Conservation (phyloP, 2,329 filamentous ascomycete species). For the Phialocephala subalpina region DNA sequence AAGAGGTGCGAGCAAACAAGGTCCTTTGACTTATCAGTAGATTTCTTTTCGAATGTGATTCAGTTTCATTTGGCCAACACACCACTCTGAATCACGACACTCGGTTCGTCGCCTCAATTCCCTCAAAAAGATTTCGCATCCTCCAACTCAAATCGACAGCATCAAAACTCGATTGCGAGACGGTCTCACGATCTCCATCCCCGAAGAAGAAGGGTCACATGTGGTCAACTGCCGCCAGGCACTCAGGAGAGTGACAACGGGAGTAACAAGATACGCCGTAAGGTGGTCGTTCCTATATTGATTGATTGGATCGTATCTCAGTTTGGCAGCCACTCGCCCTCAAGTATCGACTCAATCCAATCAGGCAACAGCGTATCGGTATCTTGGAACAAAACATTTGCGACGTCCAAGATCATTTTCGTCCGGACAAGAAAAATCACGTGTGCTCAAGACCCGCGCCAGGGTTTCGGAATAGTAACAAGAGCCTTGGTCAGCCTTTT, state of each 20-base stretch:
- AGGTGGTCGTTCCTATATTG: no score
- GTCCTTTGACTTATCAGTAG: background rate
- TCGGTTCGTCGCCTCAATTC: background rate
- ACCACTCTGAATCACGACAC: slow-evolving; percentile 2
- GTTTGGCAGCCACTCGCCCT: no score
- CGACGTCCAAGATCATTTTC: no score
- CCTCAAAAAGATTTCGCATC: background rate
- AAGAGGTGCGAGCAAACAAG: background rate
- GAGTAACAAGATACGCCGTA: no score
- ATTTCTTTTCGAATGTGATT: slow-evolving; percentile 1
- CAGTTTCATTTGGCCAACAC: background rate
- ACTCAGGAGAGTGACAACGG: no score
- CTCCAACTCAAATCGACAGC: background rate
- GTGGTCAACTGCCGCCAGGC: no score
- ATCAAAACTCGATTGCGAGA: background rate
- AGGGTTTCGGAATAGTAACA: background rate
- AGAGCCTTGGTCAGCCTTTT: background rate
- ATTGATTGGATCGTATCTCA: no score
- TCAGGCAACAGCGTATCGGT: no score
- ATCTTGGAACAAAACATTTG: no score
- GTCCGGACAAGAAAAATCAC: background rate
- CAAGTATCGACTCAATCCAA: no score
- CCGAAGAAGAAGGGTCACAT: background rate
- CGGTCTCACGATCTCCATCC: slow-evolving; percentile 1
- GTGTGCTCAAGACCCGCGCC: background rate